These are phyloP conservation scores for Sporothrix pallida DNA, from an alignment of 2,329 filamentous ascomycete genomes.

Conservation along the genomic window DNA sequence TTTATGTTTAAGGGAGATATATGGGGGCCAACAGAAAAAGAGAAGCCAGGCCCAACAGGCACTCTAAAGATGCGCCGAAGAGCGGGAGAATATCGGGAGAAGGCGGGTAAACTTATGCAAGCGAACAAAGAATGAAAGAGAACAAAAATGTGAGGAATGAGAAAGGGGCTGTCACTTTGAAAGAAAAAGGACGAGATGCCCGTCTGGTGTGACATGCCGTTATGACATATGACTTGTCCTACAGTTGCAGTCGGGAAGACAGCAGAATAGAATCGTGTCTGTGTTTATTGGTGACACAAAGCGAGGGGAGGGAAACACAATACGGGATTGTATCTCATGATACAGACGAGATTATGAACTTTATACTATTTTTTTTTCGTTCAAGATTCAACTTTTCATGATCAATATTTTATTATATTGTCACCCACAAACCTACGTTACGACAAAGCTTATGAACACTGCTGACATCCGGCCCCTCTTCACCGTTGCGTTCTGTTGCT, in stretches of 20 bases:
- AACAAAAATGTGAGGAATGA: not conserved
- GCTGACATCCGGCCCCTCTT: not conserved
- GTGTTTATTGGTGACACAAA: not conserved
- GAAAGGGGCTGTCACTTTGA: not conserved
- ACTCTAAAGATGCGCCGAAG: slow-evolving; percentile 1
- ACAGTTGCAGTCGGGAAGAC: not conserved
- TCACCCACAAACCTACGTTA: too few species aligned
- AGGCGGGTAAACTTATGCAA: slow-evolving; percentile 11
- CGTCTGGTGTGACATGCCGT: not conserved
- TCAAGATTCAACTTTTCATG: too few species aligned
- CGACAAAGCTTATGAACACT: too few species aligned
- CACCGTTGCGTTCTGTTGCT: not conserved
- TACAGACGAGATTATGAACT: not conserved
- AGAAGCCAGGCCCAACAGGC: not conserved
- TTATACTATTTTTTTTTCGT: too few species aligned
- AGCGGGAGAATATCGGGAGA: slow-evolving; percentile 3
- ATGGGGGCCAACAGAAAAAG: not conserved
- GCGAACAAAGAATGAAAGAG: not conserved
- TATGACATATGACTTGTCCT: slow-evolving; percentile 14
- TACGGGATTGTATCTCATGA: not conserved
- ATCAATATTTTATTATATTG: too few species aligned
- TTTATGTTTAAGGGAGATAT: not conserved
- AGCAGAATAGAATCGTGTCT: not conserved
- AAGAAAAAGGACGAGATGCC: not conserved
- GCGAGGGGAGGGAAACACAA: not conserved